Conservation (phyloP, 805 yeast genomes). For the Gaillardinia entomophila region DNA sequence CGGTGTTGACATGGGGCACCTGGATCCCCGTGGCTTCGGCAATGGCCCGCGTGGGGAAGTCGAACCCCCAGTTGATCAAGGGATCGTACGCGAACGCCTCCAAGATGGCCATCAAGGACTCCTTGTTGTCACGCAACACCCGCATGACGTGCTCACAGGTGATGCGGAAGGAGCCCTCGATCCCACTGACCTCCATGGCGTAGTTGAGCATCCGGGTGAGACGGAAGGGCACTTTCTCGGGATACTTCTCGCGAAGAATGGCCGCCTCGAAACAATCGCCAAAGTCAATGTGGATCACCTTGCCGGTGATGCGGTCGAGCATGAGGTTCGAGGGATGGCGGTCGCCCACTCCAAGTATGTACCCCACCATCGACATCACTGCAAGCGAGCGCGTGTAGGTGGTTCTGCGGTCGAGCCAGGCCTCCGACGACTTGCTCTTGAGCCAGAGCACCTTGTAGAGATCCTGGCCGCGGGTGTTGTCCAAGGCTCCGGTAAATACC, state of each 20-base stretch:
- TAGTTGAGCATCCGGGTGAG: constrained; percentile 94
- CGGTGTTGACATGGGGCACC: constrained; percentile 63
- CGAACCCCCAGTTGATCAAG: constrained; percentile 97
- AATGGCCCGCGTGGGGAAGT: constrained; percentile 75
- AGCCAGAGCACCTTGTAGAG: constrained; percentile 93
- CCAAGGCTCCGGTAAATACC: constrained; percentile 92
- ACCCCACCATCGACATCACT: constrained; percentile 98
- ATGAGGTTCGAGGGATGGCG: constrained; percentile 96
- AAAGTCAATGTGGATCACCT: constrained; percentile 94
- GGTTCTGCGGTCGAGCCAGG: constrained; percentile 96
- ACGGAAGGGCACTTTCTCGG: constrained; percentile 97
- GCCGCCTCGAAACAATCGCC: constrained; percentile 99
- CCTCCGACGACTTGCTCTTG: constrained; percentile 91
- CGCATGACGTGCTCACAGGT: constrained; percentile 98
- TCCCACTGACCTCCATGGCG: constrained; percentile 99
- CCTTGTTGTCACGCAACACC: constrained; percentile 87
- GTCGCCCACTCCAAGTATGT: constrained; percentile 93
- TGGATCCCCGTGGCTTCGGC: constrained; percentile 69
- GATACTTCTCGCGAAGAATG: constrained; percentile 90
- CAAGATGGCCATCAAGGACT: constrained; percentile 93
- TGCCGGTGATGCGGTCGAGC: constrained; percentile 92
- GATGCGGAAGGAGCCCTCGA: constrained; percentile 94
- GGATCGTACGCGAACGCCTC: constrained; percentile 99
- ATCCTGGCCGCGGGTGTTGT: constrained; percentile 95
- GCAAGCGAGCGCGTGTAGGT: constrained; percentile 94